These are phyloP conservation scores for Selaginella tamariscina DNA, from an alignment of 75 land plant species.

Conservation along the genomic window DNA sequence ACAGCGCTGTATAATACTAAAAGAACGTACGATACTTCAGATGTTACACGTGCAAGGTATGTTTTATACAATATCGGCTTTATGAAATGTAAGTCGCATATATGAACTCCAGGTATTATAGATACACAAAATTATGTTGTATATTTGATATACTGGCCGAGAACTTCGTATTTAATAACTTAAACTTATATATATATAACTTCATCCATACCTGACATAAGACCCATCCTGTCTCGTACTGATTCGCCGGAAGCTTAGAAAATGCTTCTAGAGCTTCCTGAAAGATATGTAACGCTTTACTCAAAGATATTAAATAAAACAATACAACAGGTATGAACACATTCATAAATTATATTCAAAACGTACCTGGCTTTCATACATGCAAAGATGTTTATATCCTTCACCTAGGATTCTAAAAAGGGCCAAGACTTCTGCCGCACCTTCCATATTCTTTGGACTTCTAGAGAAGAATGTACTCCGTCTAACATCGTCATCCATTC, in stretches of 20 bases:
- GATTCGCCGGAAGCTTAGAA: constrained; percentile 58
- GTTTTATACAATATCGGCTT: no score
- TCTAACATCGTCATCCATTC: constrained; percentile 35
- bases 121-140: no score
- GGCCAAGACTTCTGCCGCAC: constrained; percentile 49
- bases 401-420: constrained; percentile 73
- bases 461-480: constrained; percentile 13
- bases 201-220: constrained; percentile 83
- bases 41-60: no score
- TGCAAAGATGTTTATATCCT: constrained; percentile 65
- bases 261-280: constrained; percentile 85
- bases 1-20: no score
- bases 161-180: no score
- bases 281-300: not conserved
- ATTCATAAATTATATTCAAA: not conserved
- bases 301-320: not conserved
- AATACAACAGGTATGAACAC: not conserved
- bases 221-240: constrained; percentile 94
- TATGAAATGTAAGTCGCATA: no score
- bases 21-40: no score
- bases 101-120: no score
- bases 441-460: constrained; percentile 29
- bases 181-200: no score
- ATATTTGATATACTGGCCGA: no score
- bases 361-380: constrained; percentile 85